Evolutionary conservation across 345 rosid species (phyloP), one percentile per base, ranked within the genome.

Genomic region (Hibiscus syriacus): DNA sequence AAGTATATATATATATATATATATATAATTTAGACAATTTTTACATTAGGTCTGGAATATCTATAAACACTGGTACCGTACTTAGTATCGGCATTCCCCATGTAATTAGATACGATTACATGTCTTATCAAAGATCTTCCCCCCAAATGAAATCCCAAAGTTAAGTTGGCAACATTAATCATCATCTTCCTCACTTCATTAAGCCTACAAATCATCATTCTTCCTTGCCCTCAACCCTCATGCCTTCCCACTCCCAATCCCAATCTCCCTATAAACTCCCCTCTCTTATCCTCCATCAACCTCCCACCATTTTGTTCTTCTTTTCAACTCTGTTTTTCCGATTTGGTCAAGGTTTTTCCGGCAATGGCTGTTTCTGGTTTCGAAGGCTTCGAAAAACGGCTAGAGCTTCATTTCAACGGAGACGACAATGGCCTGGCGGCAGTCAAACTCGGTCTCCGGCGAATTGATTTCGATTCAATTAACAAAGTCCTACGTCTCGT

Each of bases 181-280:
- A 81, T 77, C 78, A 84, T 83, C 86, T 79, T 82, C 77, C 80
- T 87, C 83, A 80, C 79, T 80, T 85, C 89, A 93, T 90, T 83
- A 90, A 87, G 92, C 86, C 79, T 77, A 74, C 88, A 87, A 94
- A n/a, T 94, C 86, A 94, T 94, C 87, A 86, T 85, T 89, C 84
- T 84, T 85, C 92, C 95, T 89, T 85, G 89, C 96, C n/a, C 87
- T 85, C 90, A n/a, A 83, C 86, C 92, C 95, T 92, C 98, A 90
- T 90, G 98, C 97, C 85, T 86, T 66, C 65, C 13, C 52, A 4
- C 52, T n/a, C n/a, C n/a, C n/a, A n/a, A n/a, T 16, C 16, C 50
- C 80, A 65, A 38, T 66, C 63, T 80, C 58, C 80, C 78, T 81
- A 80, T 77, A 81, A 81, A 72, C 72, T 75, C 9, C 79, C 59